phyloP scores from a whole-genome alignment of 495 filamentous ascomycete species.

The Clavariopsis aquatica region DNA sequence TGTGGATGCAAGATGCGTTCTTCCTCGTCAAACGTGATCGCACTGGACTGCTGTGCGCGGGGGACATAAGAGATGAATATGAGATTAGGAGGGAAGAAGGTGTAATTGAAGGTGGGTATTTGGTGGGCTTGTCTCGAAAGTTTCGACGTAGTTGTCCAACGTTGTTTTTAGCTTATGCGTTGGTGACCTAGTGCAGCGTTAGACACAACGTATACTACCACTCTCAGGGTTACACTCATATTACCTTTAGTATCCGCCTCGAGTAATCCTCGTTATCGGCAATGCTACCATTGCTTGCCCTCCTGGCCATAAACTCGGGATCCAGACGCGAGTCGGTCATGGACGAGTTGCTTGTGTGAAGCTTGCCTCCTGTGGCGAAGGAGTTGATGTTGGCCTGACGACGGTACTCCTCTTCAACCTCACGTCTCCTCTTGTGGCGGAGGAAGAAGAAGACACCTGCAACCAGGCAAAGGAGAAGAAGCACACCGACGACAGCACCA shows the following conservation, averaged over 20 bases:
- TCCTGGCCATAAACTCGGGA: conserved; percentile 75
- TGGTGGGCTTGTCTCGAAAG: conserved; percentile 8
- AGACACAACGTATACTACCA: neutral
- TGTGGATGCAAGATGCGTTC: conserved; percentile 22
- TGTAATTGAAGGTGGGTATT: conserved; percentile 3
- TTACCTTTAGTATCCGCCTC: conserved; percentile 87
- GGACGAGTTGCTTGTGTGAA: conserved; percentile 56
- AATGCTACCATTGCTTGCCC: conserved; percentile 95
- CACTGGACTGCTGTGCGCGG: conserved; percentile 14
- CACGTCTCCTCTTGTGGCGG: conserved; percentile 69
- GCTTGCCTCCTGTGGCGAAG: conserved; percentile 64
- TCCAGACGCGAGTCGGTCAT: conserved; percentile 85
- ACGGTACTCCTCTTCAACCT: conserved; percentile 77
- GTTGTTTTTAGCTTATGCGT: conserved; percentile 23
- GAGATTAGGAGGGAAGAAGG: conserved; percentile 16
- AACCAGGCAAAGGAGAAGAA: conserved; percentile 64
- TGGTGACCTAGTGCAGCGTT: conserved; percentile 34
- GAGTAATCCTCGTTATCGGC: conserved; percentile 98
- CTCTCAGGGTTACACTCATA: conserved; percentile 29
- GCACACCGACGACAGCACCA: conserved; percentile 82
- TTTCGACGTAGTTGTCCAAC: conserved; percentile 6
- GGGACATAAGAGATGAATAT: conserved; percentile 16
- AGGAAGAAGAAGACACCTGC: conserved; percentile 74
- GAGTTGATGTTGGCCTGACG: conserved; percentile 69
- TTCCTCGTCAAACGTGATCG: conserved; percentile 37